Evolutionary conservation across 306 rosid genomes (phyloP), one percentile per base, ranked within the genome.

Genomic region (Prunus armeniaca): DNA sequence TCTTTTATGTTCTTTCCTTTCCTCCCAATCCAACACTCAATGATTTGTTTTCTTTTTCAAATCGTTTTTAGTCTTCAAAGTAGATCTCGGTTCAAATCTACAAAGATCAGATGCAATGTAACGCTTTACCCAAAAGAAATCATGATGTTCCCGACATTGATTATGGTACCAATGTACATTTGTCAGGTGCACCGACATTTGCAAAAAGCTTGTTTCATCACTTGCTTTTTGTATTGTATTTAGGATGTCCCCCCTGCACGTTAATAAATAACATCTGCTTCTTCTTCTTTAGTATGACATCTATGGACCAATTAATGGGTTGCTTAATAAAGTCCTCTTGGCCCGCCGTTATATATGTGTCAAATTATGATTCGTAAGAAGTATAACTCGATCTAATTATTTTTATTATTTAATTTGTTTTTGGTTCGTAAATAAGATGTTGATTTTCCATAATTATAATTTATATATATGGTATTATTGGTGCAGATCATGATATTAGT

Each of bases 401-500:
- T 5, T 34, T 34, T 34, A 5, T 34, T 1, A 34, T 34, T 34
- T 34, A 6, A 34, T 34, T 34, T 55, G 58, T 32, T 20, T 56
- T 65, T 6, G 9, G 9, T 34, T 34, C 0, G 41, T 34, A 6
- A 34, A 6, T 34, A 34, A 34, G 41, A 34, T 34, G 56, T 11
- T 14, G 56, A 51, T 51, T 18, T 19, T 51, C 13, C 9, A 24
- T 13, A 19, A 15, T 5, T 67, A 46, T 6, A 34, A 34, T 6
- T 1, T 34, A 34, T 34, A 34, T 34, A 34, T 34, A 34, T 62
- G 38, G 12, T 25, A 6, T 51, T 66, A 45, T 64, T 74, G 73
- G 77, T 87, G 89, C 93, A 96, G 99, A 82, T 96, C 76, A 96
- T 96, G 99, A 90, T 96, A 83, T 50, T 96, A 71, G 99, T 92